These are phyloP conservation scores for Pseudocercospora pini-densiflorae DNA, from an alignment of 2,329 filamentous ascomycete genomes.

Conservation along the genomic window DNA sequence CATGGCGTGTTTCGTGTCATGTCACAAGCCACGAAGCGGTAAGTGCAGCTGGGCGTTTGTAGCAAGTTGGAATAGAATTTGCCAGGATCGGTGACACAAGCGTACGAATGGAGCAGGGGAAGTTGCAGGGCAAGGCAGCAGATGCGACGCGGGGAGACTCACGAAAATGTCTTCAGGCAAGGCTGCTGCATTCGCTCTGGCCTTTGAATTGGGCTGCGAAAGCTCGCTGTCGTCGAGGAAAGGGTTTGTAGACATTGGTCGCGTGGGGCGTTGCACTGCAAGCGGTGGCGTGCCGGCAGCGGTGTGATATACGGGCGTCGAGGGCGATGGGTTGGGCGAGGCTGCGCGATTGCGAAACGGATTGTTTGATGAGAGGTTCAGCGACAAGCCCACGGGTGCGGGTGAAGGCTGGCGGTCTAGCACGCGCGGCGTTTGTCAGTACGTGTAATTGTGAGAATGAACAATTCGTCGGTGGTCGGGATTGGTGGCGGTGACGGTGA, in stretches of 20 bases:
- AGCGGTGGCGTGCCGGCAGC: slow-evolving; percentile 37
- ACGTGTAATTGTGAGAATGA: not conserved
- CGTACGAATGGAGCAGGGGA: slow-evolving; percentile 24
- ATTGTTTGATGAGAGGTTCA: slow-evolving; percentile 76
- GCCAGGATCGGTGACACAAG: slow-evolving; percentile 28
- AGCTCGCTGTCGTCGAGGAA: slow-evolving; percentile 61
- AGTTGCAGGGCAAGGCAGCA: slow-evolving; percentile 23
- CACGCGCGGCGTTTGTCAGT: slow-evolving; percentile 15
- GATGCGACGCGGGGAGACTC: slow-evolving; percentile 50
- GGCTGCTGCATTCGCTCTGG: slow-evolving; percentile 43
- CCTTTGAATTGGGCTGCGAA: slow-evolving; percentile 11
- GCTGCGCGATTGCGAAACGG: slow-evolving; percentile 75
- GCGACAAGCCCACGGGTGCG: slow-evolving; percentile 43
- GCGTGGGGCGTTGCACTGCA: slow-evolving; percentile 59
- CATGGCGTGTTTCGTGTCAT: slow-evolving; percentile 36
- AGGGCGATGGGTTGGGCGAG: slow-evolving; percentile 45
- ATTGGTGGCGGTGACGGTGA: slow-evolving; percentile 13
- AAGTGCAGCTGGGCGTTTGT: slow-evolving; percentile 8
- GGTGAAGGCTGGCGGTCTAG: slow-evolving; percentile 53
- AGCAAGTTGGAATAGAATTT: slow-evolving; percentile 15
- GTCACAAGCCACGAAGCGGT: slow-evolving; percentile 12
- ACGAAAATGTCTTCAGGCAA: slow-evolving; percentile 77
- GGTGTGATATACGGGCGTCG: slow-evolving; percentile 24
- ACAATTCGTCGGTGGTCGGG: slow-evolving; percentile 22
- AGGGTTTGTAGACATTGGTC: slow-evolving; percentile 70